Conservation (phyloP, 331 rosid genomes). For the Pyracantha coccinea region DNA sequence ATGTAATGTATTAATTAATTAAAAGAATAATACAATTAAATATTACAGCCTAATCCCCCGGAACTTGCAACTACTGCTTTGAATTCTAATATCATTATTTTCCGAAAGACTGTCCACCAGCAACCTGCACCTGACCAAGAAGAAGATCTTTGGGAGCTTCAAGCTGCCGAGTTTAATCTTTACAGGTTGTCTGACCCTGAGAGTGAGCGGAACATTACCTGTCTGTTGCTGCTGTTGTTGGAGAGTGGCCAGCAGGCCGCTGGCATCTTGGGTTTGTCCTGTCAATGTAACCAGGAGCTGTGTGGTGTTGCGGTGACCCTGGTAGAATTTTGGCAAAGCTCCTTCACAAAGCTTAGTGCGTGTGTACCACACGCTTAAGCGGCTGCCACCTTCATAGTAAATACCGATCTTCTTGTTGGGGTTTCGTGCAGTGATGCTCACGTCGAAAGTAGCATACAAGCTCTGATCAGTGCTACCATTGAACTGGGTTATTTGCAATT, state of each 20-base stretch:
- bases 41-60: slow-evolving; percentile 43
- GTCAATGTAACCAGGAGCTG: slow-evolving; percentile 36
- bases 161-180: slow-evolving; percentile 67
- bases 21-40: not conserved
- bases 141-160: slow-evolving; percentile 64
- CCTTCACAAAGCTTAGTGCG: slow-evolving; percentile 53
- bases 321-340: slow-evolving; percentile 74
- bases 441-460: slow-evolving; percentile 44
- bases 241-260: slow-evolving; percentile 1
- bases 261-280: slow-evolving; percentile 49
- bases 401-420: slow-evolving; percentile 88
- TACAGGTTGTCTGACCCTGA: slow-evolving; percentile 66
- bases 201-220: slow-evolving; percentile 48
- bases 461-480: slow-evolving; percentile 11
- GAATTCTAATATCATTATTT: slow-evolving; percentile 33
- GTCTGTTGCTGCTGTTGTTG: slow-evolving; percentile 29
- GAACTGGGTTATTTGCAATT: slow-evolving; percentile 38
- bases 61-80: slow-evolving; percentile 62
- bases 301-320: slow-evolving; percentile 74
- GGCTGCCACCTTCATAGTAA: slow-evolving; percentile 75
- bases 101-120: slow-evolving; percentile 38
- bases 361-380: slow-evolving; percentile 49
- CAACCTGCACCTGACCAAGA: slow-evolving; percentile 54
- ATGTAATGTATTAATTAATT: not conserved
- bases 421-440: slow-evolving; percentile 54